Evolutionary conservation across 2,329 filamentous ascomycete species (phyloP).

Genomic region (Diaporthe longicolla): DNA sequence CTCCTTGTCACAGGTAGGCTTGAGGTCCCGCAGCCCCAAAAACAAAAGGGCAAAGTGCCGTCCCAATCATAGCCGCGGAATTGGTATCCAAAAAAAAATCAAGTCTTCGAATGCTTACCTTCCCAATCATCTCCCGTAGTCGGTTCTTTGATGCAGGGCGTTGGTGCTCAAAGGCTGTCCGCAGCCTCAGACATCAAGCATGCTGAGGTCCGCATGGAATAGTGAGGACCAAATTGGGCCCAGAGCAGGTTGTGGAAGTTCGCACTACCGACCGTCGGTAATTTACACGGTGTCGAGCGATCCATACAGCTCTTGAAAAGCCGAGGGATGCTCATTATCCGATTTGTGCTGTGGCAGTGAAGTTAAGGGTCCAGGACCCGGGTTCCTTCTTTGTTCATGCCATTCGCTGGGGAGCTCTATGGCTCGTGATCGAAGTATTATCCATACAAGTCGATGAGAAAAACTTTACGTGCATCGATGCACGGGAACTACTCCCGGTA

Average conservation of each 20-base stretch:
- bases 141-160: neutral
- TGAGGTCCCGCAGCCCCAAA: neutral
- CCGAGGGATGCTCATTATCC: neutral
- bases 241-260: neutral
- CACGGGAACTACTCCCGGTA: constrained; percentile 64
- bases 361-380: neutral
- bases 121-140: neutral
- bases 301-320: neutral
- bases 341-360: constrained; percentile 14
- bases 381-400: neutral
- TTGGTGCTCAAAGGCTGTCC: neutral
- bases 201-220: neutral
- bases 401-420: neutral
- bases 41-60: constrained; percentile 16
- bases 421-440: constrained; percentile 10
- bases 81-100: constrained; percentile 29
- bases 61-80: constrained; percentile 20
- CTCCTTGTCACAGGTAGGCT: constrained; percentile 1
- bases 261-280: neutral
- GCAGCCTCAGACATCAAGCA: neutral
- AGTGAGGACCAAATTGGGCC: neutral
- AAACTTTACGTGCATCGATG: neutral
- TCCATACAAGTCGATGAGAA: constrained; percentile 29
- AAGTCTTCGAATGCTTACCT: neutral
- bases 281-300: constrained; percentile 4